phyloP scores from a whole-genome alignment of 2,329 filamentous ascomycete species.

The Pezicula radicicola region DNA sequence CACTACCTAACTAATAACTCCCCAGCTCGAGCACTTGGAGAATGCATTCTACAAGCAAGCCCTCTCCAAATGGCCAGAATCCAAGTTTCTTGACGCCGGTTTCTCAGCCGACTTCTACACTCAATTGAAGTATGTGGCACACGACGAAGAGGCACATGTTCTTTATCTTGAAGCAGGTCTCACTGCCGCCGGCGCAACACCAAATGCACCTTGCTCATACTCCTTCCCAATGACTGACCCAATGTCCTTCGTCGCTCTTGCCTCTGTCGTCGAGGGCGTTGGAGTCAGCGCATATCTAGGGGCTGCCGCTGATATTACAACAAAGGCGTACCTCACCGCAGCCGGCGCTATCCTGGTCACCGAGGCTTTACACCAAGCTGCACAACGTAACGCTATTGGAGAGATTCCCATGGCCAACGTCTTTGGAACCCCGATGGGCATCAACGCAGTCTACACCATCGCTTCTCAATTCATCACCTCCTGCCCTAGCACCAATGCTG shows the following conservation, averaged over 20 bases:
- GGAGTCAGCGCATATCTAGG: conserved; percentile 61
- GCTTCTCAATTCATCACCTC: conserved; percentile 57
- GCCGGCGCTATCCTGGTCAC: conserved; percentile 64
- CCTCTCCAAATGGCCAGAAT: conserved; percentile 51
- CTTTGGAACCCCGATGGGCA: conserved; percentile 56
- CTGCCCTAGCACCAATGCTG: conserved; percentile 52
- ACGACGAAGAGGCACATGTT: conserved; percentile 58
- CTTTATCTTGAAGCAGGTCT: conserved; percentile 48
- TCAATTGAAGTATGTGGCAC: conserved; percentile 53
- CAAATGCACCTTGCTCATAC: conserved; percentile 57
- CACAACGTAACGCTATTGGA: conserved; percentile 48
- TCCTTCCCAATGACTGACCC: conserved; percentile 47
- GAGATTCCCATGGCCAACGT: conserved; percentile 54
- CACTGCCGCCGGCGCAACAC: conserved; percentile 41
- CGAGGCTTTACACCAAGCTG: conserved; percentile 63
- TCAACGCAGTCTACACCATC: conserved; percentile 61
- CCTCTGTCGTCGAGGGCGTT: conserved; percentile 53
- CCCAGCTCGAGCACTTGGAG: conserved; percentile 53
- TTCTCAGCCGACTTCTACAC: conserved; percentile 50
- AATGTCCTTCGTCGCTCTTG: conserved; percentile 49
- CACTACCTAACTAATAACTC: conserved; percentile 4
- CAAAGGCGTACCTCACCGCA: conserved; percentile 55
- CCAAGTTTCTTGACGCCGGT: conserved; percentile 49
- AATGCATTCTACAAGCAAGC: conserved; percentile 61
- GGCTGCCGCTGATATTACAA: conserved; percentile 55